phyloP scores from a whole-genome alignment of 331 rosid genomes.

The Phaseolus coccineus region DNA sequence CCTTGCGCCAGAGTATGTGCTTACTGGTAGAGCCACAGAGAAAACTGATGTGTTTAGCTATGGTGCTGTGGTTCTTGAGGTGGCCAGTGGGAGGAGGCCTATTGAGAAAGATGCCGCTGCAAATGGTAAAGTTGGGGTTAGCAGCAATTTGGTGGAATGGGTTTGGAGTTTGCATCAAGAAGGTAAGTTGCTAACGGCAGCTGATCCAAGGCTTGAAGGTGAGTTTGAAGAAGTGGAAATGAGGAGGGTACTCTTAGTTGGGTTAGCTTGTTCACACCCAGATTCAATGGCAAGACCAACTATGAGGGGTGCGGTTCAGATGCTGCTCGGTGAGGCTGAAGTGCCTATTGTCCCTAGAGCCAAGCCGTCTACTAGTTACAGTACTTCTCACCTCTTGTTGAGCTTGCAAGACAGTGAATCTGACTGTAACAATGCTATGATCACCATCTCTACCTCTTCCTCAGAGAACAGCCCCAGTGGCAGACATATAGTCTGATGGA shows the following conservation, averaged over 20 bases:
- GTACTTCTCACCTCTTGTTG: slow-evolving; percentile 69
- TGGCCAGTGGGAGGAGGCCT: slow-evolving; percentile 84
- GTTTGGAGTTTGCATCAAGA: slow-evolving; percentile 81
- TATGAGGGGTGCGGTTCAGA: slow-evolving; percentile 80
- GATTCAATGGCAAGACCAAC: slow-evolving; percentile 74
- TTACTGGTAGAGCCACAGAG: slow-evolving; percentile 81
- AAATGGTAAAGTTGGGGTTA: slow-evolving; percentile 48
- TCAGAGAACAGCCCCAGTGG: slow-evolving; percentile 59
- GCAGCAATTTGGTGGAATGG: slow-evolving; percentile 85
- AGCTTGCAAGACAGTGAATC: slow-evolving; percentile 83
- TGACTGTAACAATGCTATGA: slow-evolving; percentile 66
- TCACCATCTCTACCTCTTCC: slow-evolving; percentile 65
- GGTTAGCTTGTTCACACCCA: slow-evolving; percentile 85
- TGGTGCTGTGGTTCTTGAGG: slow-evolving; percentile 88
- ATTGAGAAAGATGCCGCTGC: slow-evolving; percentile 60
- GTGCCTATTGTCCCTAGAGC: slow-evolving; percentile 76
- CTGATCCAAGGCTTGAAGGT: slow-evolving; percentile 63
- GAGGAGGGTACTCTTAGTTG: slow-evolving; percentile 67
- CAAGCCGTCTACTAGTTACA: slow-evolving; percentile 66
- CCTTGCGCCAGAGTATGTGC: slow-evolving; percentile 83
- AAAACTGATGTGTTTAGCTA: slow-evolving; percentile 87
- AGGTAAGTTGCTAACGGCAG: slow-evolving; percentile 65
- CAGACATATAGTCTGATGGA: slow-evolving; percentile 49
- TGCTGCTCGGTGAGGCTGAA: slow-evolving; percentile 80
- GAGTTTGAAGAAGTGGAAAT: slow-evolving; percentile 74